Evolutionary conservation across 805 yeast genomes (phyloP), one percentile per base, ranked within the genome.

Genomic region (Jamesozyma spencerorum): DNA sequence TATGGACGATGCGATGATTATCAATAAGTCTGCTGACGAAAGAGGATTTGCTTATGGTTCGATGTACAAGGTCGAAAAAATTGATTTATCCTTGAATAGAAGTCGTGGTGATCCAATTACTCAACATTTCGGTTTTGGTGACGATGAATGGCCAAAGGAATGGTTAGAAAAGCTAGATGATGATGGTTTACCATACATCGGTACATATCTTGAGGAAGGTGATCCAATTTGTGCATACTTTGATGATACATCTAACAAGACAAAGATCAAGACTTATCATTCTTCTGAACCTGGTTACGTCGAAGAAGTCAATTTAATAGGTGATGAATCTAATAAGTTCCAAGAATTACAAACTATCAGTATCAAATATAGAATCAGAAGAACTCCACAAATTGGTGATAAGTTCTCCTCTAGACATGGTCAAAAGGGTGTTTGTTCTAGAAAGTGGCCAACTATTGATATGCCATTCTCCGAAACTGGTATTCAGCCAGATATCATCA

Each of bases 1-100:
- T 84, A 92, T 92, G 97, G 98, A 92, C 69, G 98, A 92, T 65
- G 98, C 98, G 60, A 90, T 92, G 97, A 92, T 92, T 57, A 77
- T 92, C 52, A 92, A 92, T 65, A 92, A 92, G 64, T 84, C 95
- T 38, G 97, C 97, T 0, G 94, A 88, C 55, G 98, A 92, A 67
- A 77, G 98, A 63, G 98, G 98, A 1, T 92, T 92, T 50, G 97
- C 94, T 15, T 90, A 92, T 55, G 98, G 98, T 66, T 85, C 94
- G 7, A 94, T 92, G 49, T 87, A 85, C 67, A 92, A 92, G 66
- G 92, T 84, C 24, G 98, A 92, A 62, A 86, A 85, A 66, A 74
- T 92, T 39, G 97, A 92, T 53, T 70, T 92, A 43, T 67, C 83
- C 3, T 70, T 72, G 63, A 75, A 76, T 48, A 77, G 95, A 64